A percentile compares a stretch with the other conserved stretches of the same genome.
Evolutionary conservation across 768 basidiomycete genomes (phyloP).

Genomic region (Neoboletus subvelutipes): DNA sequence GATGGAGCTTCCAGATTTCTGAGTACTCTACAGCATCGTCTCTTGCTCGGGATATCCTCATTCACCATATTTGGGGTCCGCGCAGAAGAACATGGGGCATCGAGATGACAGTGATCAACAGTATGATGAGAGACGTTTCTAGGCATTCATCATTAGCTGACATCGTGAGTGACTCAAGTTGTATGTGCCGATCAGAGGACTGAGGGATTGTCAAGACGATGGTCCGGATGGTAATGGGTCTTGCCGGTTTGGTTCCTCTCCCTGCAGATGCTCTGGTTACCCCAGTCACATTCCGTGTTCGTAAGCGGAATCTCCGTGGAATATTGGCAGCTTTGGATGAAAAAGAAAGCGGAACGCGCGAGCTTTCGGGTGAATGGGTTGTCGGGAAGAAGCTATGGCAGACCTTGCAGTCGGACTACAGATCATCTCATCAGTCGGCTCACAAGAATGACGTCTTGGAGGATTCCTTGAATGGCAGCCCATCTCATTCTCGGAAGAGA

Average conservation of each 20-base stretch:
- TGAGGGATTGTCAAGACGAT: slow-evolving; percentile 36
- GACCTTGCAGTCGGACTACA: slow-evolving; percentile 80
- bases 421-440: slow-evolving; percentile 38
- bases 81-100: slow-evolving; percentile 90
- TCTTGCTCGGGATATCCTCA: slow-evolving; percentile 65
- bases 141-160: slow-evolving; percentile 82
- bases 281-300: slow-evolving; percentile 88
- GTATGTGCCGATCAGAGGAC: neutral
- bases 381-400: slow-evolving; percentile 93
- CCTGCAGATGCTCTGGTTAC: slow-evolving; percentile 93
- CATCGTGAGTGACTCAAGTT: slow-evolving; percentile 51
- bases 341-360: slow-evolving; percentile 71
- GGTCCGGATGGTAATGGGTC: slow-evolving; percentile 65
- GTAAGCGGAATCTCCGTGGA: slow-evolving; percentile 68
- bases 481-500: slow-evolving; percentile 34
- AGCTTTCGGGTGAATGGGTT: slow-evolving; percentile 94
- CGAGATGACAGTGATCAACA: slow-evolving; percentile 88
- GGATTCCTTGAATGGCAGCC: slow-evolving; percentile 16
- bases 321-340: slow-evolving; percentile 76
- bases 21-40: slow-evolving; percentile 24
- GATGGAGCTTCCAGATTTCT: neutral
- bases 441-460: slow-evolving; percentile 20
- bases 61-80: slow-evolving; percentile 84
- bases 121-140: slow-evolving; percentile 80
- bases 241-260: slow-evolving; percentile 80